A percentile compares a stretch with the other conserved stretches of the same genome.
Conservation (phyloP, 2,329 filamentous ascomycete species). For the Macrophomina pseudophaseolina region DNA sequence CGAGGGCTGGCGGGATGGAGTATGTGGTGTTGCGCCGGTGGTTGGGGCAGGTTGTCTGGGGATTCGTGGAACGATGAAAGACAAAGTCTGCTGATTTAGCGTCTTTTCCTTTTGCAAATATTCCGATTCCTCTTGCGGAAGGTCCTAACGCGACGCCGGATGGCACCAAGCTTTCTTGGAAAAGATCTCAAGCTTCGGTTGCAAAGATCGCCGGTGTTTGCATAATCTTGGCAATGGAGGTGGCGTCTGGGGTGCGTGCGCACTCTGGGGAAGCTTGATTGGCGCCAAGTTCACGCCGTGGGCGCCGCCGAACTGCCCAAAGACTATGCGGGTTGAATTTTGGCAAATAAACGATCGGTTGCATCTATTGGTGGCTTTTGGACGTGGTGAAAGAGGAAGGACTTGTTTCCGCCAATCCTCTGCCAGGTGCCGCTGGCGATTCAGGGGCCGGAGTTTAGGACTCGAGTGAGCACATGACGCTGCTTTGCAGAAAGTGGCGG, state of each 20-base stretch:
- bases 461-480: neutral
- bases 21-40: too few species aligned
- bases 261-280: conserved; percentile 1
- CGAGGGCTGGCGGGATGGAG: too few species aligned
- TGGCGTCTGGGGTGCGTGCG: conserved; percentile 6
- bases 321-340: neutral
- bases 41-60: neutral
- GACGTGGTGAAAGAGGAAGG: too few species aligned
- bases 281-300: neutral
- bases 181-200: conserved; percentile 6
- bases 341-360: neutral
- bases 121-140: neutral
- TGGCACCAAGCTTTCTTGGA: conserved; percentile 17
- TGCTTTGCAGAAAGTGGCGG: neutral
- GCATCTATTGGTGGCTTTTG: conserved; percentile 5
- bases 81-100: neutral
- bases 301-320: neutral
- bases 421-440: too few species aligned
- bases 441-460: neutral
- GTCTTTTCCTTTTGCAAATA: neutral
- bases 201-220: neutral
- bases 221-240: conserved; percentile 11
- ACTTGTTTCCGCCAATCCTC: neutral
- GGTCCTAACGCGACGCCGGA: neutral
- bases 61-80: neutral